Percentiles rank a stretch among this genome's conserved stretches.
Evolutionary conservation across 495 filamentous ascomycete species (phyloP).

Genomic region (Eremomyces bilateralis): DNA sequence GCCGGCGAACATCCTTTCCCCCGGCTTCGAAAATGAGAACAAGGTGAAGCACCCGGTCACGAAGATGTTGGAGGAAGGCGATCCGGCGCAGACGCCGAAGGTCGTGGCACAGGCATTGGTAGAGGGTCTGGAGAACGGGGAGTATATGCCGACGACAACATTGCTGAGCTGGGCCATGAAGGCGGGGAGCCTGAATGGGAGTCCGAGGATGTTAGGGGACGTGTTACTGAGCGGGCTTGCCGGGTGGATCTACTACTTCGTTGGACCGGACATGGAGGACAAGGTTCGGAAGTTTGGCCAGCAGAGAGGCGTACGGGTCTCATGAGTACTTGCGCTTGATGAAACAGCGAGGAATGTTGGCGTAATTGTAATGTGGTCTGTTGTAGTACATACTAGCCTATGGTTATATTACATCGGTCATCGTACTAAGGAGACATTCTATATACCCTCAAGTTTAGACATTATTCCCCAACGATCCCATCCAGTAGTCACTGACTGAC

Average conservation of each 20-base stretch:
- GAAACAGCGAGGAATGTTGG: too few relatives aligned
- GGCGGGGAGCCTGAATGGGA: constrained; percentile 32
- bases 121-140: constrained; percentile 51
- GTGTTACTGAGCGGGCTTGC: constrained; percentile 35
- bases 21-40: constrained; percentile 63
- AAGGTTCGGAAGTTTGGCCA: constrained; percentile 36
- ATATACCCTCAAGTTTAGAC: too few relatives aligned
- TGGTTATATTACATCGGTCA: too few relatives aligned
- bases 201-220: constrained; percentile 33
- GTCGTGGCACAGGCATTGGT: constrained; percentile 54
- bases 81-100: constrained; percentile 57
- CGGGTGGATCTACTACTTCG: constrained; percentile 39
- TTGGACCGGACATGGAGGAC: constrained; percentile 32
- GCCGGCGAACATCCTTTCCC: constrained; percentile 59
- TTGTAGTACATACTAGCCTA: too few relatives aligned
- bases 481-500: too few relatives aligned
- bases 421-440: too few relatives aligned
- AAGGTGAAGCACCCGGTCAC: constrained; percentile 62
- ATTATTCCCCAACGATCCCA: too few relatives aligned
- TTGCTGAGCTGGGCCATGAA: constrained; percentile 49
- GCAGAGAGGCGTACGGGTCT: too few relatives aligned
- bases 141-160: constrained; percentile 53
- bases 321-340: too few relatives aligned
- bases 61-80: constrained; percentile 55
- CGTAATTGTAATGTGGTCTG: too few relatives aligned